Percentiles rank a stretch among this genome's conserved stretches.
These are phyloP conservation scores for Thielaviopsis euricoi DNA, from an alignment of 2,329 filamentous ascomycete genomes.

Conservation along the genomic window DNA sequence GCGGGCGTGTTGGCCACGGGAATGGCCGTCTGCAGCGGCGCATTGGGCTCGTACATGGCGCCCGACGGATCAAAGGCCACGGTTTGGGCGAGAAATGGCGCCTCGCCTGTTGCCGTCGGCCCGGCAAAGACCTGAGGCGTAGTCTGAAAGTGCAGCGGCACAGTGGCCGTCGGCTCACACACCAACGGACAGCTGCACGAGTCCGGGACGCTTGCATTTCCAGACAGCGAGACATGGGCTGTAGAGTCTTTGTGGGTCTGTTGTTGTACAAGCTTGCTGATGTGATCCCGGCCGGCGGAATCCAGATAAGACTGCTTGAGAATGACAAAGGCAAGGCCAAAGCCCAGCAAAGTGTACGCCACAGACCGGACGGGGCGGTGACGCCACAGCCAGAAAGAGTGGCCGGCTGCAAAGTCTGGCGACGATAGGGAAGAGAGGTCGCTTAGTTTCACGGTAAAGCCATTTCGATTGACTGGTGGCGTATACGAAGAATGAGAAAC, in stretches of 20 bases:
- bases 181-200: slow-evolving; percentile 18
- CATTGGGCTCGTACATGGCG: slow-evolving; percentile 48
- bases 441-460: neutral
- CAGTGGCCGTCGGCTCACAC: slow-evolving; percentile 17
- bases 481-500: neutral
- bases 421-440: neutral
- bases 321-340: slow-evolving; percentile 22
- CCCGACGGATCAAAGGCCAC: slow-evolving; percentile 46
- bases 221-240: neutral
- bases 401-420: neutral
- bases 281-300: slow-evolving; percentile 11
- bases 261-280: slow-evolving; percentile 6
- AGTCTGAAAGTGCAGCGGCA: slow-evolving; percentile 49
- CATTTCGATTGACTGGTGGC: neutral
- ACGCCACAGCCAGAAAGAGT: slow-evolving; percentile 3
- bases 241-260: neutral
- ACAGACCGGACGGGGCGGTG: slow-evolving; percentile 9
- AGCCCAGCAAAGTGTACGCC: slow-evolving; percentile 17
- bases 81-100: slow-evolving; percentile 57
- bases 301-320: slow-evolving; percentile 18
- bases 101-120: slow-evolving; percentile 51
- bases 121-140: slow-evolving; percentile 43
- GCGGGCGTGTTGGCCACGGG: slow-evolving; percentile 44
- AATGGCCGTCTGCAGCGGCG: slow-evolving; percentile 53
- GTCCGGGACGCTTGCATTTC: slow-evolving; percentile 14